Percentiles rank a stretch among this genome's conserved stretches.
These are phyloP conservation scores for Friedmanniomyces simplex DNA, from an alignment of 495 filamentous ascomycete genomes.

Conservation along the genomic window DNA sequence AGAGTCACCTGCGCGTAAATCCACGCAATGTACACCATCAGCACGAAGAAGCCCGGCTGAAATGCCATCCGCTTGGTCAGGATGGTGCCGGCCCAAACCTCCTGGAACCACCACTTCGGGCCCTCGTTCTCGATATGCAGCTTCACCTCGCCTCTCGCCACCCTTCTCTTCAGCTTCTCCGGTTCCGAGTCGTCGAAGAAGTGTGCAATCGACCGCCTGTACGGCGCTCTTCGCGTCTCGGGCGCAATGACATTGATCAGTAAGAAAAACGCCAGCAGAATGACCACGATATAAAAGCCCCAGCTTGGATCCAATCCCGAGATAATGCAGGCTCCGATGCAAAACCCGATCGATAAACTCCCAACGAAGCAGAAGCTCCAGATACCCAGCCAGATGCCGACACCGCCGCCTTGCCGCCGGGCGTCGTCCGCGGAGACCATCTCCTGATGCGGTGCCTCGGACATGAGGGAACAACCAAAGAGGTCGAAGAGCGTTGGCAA, in stretches of 20 bases:
- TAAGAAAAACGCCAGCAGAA: slow-evolving; percentile 49
- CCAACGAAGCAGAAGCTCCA: slow-evolving; percentile 67
- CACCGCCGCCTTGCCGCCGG: slow-evolving; percentile 59
- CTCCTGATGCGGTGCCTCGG: slow-evolving; percentile 59
- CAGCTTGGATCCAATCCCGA: slow-evolving; percentile 49
- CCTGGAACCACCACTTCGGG: slow-evolving; percentile 64
- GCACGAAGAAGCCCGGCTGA: slow-evolving; percentile 60
- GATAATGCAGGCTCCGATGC: slow-evolving; percentile 57
- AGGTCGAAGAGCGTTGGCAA: slow-evolving; percentile 59
- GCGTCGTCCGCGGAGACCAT: slow-evolving; percentile 51
- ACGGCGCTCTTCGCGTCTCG: slow-evolving; percentile 53
- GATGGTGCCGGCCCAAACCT: slow-evolving; percentile 58
- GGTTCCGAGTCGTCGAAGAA: slow-evolving; percentile 39
- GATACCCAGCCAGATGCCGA: slow-evolving; percentile 66
- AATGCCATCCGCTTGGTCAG: slow-evolving; percentile 55
- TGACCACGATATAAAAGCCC: slow-evolving; percentile 63
- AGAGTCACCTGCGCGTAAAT: slow-evolving; percentile 63
- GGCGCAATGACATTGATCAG: slow-evolving; percentile 56
- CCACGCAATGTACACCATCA: slow-evolving; percentile 64
- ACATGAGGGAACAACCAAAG: slow-evolving; percentile 63
- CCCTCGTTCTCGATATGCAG: slow-evolving; percentile 59
- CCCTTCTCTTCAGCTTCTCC: slow-evolving; percentile 42
- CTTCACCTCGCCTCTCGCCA: slow-evolving; percentile 62
- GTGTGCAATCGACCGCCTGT: slow-evolving; percentile 54
- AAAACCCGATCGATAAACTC: slow-evolving; percentile 56